Conservation (phyloP, 495 filamentous ascomycete species). For the Friedmanniomyces simplex region DNA sequence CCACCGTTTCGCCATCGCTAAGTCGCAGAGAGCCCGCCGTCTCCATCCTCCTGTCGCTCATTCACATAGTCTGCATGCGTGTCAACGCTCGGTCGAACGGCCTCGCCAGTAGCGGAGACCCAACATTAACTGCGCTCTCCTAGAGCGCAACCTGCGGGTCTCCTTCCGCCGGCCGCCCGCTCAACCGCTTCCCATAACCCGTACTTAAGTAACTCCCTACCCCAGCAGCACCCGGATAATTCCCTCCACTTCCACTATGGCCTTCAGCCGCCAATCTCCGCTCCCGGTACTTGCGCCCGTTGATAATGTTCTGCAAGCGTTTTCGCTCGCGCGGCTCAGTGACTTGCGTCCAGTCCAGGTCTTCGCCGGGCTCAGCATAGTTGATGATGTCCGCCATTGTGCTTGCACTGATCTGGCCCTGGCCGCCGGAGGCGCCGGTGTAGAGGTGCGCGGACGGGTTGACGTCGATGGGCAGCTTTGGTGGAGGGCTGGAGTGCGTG, state of each 20-base stretch:
- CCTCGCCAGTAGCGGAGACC: background rate
- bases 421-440: conserved; percentile 19
- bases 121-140: background rate
- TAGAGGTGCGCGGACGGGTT: conserved; percentile 18
- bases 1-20: background rate
- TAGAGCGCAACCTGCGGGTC: background rate
- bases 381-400: conserved; percentile 22
- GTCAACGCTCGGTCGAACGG: background rate
- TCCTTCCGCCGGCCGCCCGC: background rate
- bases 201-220: conserved; percentile 18
- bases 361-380: conserved; percentile 22
- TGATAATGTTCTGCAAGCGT: conserved; percentile 22
- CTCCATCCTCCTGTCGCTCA: background rate
- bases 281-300: conserved; percentile 22
- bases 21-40: background rate
- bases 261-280: conserved; percentile 17
- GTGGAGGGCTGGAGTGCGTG: conserved; percentile 1
- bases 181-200: conserved; percentile 17
- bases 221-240: conserved; percentile 19
- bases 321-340: conserved; percentile 21
- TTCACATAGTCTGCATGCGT: background rate
- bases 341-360: conserved; percentile 22
- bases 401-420: conserved; percentile 18
- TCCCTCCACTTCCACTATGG: conserved; percentile 18
- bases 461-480: background rate